Evolutionary conservation across 208 protist species (phyloP), one percentile per base, ranked within the genome.

Genomic region (Porcisia hertigi): DNA sequence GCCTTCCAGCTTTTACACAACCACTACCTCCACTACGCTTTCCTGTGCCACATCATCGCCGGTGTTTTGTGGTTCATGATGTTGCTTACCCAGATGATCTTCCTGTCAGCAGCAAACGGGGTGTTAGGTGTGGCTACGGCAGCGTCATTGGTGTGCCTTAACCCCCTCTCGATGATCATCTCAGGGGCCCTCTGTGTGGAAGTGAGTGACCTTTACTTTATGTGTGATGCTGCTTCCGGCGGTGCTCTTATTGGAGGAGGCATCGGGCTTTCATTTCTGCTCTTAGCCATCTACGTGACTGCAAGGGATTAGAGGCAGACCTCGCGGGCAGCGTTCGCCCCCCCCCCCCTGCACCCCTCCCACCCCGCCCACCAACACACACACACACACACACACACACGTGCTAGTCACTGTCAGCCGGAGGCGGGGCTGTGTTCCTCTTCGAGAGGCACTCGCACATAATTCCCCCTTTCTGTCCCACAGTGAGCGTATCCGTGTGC

Each of bases 221-320:
- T 97, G 89, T 95, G 91, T 73, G 85, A 70, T 69, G 80, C 66
- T 16, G 23, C 16, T 20, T 79, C 89, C n/a, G 93, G 91, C 45
- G 91, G 88, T 7, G 76, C 78, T 18, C 85, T 97, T 74, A 88
- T 95, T 55, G 93, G 93, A 23, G 84, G 82, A 18, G 91, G 93
- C 34, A 58, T 97, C 49, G 84, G 78, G 20, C 47, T 97, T 2
- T 76, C 84, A 30, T 88, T 92, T 43, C 53, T 93, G 52, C 41
- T 85, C 7, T 66, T 87, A 12, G 75, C 85, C 43, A 77, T 94
- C 63, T 97, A 94, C 62, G 88, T 97, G 16, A 87, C 88, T 0
- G 85, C 83, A 18, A 71, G 72, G 16, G 79, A 85, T 47, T 84
- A 70, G 66, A n/a, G 45, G 3, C 55, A 49, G 12, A 25, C 16